Conservation (phyloP, 2,329 filamentous ascomycete species). For the Trichoderma semiorbis region DNA sequence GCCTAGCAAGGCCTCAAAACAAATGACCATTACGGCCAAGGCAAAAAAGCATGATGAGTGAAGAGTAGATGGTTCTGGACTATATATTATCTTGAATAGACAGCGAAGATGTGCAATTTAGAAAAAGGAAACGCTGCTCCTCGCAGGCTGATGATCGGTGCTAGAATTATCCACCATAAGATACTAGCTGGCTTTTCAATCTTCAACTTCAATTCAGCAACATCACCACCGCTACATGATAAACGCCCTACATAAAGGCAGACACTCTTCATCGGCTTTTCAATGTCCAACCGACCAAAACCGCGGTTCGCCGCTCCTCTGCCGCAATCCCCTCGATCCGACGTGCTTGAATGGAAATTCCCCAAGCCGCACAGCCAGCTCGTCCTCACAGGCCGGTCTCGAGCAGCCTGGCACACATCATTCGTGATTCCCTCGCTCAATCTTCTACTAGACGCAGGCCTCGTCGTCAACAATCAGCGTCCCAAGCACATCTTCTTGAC, state of each 20-base stretch:
- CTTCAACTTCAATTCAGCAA: background rate
- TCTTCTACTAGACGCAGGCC: slow-evolving; percentile 47
- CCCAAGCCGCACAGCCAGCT: slow-evolving; percentile 41
- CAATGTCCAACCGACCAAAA: background rate
- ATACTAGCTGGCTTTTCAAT: background rate
- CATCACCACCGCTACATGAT: background rate
- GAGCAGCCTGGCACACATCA: slow-evolving; percentile 50
- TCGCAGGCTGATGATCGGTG: background rate
- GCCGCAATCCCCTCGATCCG: slow-evolving; percentile 41
- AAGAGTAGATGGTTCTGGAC: background rate
- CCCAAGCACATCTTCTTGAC: slow-evolving; percentile 50
- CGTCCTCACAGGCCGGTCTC: slow-evolving; percentile 45
- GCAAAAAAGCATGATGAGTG: fast-evolving
- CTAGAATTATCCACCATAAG: background rate
- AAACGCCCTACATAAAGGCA: background rate
- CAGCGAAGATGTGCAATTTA: background rate
- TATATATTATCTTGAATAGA: background rate
- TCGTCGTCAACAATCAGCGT: slow-evolving; percentile 43
- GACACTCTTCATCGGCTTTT: no score
- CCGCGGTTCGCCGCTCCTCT: slow-evolving; percentile 41
- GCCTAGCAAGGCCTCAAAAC: background rate
- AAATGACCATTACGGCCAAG: background rate
- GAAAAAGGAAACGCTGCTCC: fast-evolving
- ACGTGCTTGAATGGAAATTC: slow-evolving; percentile 45
- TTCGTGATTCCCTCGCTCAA: slow-evolving; percentile 50